Percentiles rank a stretch among this genome's conserved stretches.
phyloP scores from a whole-genome alignment of 2,329 filamentous ascomycete genomes.

The Hyphodiscus sp. region DNA sequence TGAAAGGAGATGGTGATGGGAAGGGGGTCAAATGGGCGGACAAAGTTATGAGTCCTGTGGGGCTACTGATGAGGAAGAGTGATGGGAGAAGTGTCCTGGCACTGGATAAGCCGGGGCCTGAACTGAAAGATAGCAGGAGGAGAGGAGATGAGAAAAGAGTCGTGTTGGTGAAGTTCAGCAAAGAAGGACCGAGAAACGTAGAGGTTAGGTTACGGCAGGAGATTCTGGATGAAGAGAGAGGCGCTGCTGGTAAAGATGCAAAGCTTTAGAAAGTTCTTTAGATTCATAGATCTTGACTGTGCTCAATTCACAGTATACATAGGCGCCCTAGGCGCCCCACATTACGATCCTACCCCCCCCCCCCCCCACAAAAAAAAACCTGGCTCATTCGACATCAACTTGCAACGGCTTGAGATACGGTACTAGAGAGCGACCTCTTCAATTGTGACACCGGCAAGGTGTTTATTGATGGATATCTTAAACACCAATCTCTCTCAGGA shows the following conservation, averaged over 20 bases:
- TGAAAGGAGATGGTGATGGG: constrained; percentile 37
- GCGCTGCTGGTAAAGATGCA: not conserved
- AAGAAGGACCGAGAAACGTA: constrained; percentile 44
- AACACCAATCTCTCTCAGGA: no score
- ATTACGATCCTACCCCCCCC: no score
- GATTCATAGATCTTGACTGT: not conserved
- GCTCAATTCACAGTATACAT: no score
- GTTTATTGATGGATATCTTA: no score
- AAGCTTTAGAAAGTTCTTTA: not conserved
- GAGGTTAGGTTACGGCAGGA: constrained; percentile 47
- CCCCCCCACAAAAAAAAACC: no score
- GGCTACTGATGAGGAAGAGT: constrained; percentile 40
- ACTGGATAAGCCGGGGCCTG: constrained; percentile 51
- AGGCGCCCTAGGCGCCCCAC: no score
- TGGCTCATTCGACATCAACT: no score
- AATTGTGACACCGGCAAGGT: no score
- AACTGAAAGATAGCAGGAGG: constrained; percentile 41
- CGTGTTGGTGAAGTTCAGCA: constrained; percentile 48
- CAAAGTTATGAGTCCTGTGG: constrained; percentile 54
- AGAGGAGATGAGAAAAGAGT: constrained; percentile 55
- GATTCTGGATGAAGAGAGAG: constrained; percentile 40
- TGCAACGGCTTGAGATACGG: no score
- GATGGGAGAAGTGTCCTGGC: constrained; percentile 48
- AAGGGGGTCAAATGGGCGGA: constrained; percentile 43
- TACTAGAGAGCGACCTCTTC: no score